Percentiles rank a stretch among this genome's conserved stretches.
Conservation (phyloP, 2,329 filamentous ascomycete species). For the Bipolaris zeicola region DNA sequence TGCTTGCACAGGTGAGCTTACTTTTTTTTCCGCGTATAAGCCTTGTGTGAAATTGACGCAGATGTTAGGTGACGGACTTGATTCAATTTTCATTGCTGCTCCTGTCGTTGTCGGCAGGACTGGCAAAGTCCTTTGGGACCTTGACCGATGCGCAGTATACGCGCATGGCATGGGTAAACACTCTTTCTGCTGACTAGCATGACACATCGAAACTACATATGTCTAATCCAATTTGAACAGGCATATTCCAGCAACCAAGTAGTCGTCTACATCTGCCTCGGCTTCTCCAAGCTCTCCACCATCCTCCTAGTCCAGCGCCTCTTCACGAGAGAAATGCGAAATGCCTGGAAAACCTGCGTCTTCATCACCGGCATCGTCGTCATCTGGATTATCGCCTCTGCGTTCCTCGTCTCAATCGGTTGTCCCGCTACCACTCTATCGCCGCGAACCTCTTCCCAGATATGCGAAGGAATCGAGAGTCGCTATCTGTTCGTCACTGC, state of each 20-base stretch:
- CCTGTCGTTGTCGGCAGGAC: slow-evolving; percentile 26
- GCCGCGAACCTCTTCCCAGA: slow-evolving; percentile 17
- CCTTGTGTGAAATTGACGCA: neutral
- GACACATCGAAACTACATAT: neutral
- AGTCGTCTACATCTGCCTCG: slow-evolving; percentile 30
- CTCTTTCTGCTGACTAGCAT: neutral
- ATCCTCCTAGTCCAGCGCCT: slow-evolving; percentile 36
- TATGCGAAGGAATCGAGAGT: slow-evolving; percentile 21
- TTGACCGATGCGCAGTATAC: slow-evolving; percentile 24
- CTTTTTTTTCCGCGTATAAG: neutral
- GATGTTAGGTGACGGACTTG: neutral
- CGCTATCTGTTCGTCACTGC: slow-evolving; percentile 27
- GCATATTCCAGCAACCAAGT: slow-evolving; percentile 21
- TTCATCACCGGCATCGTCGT: slow-evolving; percentile 18
- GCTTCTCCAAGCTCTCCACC: slow-evolving; percentile 35
- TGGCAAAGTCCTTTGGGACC: slow-evolving; percentile 26
- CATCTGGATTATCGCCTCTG: slow-evolving; percentile 24
- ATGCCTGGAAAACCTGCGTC: slow-evolving; percentile 32
- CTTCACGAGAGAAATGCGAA: slow-evolving; percentile 35
- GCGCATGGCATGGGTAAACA: slow-evolving; percentile 25
- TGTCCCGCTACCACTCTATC: neutral
- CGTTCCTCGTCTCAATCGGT: neutral
- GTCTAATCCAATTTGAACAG: neutral
- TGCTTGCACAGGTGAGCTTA: slow-evolving; percentile 30
- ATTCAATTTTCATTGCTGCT: slow-evolving; percentile 30